Base-by-base conservation (phyloP, 2,329 filamentous ascomycete species). In the Aspergillus floridensis region DNA sequence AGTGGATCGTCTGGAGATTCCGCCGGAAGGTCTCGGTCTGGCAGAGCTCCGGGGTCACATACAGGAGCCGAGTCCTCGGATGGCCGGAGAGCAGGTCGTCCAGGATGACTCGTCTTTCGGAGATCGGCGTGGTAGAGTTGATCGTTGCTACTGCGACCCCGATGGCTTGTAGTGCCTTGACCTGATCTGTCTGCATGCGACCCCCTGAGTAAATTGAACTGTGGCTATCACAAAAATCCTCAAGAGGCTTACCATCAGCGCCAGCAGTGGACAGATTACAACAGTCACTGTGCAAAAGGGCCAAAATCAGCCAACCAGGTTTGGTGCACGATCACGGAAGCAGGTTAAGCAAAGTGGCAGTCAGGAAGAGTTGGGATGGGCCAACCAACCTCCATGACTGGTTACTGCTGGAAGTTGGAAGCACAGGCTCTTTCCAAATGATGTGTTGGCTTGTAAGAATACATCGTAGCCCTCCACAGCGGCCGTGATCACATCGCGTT, bases 21-120 rank as follows among this genome's bases (percentile, higher is more conserved):
- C 87, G 84, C 44, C 93, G 89, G 74, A 98, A 97, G 59, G 83
- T 82, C 61, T 92, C 85, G 4, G 86, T 84, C 35, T 89, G 86
- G 74, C 93, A 97, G 59, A 92, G 85, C 73, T 98, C 93, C 0
- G 93, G 93, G 0, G 93, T 98, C 5, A 98, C 92, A 70, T 98
- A 98, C 14, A 98, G 86, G 3, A 98, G 84, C 5, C 92, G 84
- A 4, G 86, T 96, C 16, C 83, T 83, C 1, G 93, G 93, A 72
- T 97, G 93, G 0, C 93, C 93, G 19, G 91, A 93, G 63, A 91
- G 88, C 41, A 98, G 85, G 69, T 98, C 93, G 56, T 85, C 84
- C 56, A 93, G 82, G 62, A 97, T 92, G 29, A 81, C 79, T 52
- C 85, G 82, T 65, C 86, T 87, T 68, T 91, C 88, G 0, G 80